phyloP scores from a whole-genome alignment of 208 protist species.

The Trypanosoma rangeli region DNA sequence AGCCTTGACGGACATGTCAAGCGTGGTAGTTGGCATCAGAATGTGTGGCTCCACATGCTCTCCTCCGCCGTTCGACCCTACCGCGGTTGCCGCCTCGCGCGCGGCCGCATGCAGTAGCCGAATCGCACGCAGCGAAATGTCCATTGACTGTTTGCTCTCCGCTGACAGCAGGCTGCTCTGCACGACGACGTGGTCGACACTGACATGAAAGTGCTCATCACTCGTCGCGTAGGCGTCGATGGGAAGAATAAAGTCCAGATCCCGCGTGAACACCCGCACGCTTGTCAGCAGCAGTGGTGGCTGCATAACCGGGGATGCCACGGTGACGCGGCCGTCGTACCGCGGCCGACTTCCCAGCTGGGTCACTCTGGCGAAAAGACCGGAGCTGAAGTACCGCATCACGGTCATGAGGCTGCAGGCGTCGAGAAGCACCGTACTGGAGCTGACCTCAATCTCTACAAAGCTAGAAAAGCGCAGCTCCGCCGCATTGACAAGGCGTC shows the following conservation, averaged over 20 bases:
- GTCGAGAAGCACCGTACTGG: conserved; percentile 68
- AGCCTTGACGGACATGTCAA: conserved; percentile 60
- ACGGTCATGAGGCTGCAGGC: conserved; percentile 71
- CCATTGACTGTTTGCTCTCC: conserved; percentile 61
- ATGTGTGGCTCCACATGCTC: conserved; percentile 2
- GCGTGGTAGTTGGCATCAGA: conserved; percentile 51
- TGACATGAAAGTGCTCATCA: conserved; percentile 44
- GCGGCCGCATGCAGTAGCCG: conserved; percentile 38
- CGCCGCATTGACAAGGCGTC: conserved; percentile 57
- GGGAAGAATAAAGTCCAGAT: conserved; percentile 62
- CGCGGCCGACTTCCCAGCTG: conserved; percentile 54
- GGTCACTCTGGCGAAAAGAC: conserved; percentile 64
- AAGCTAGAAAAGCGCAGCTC: conserved; percentile 79
- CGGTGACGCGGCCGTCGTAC: conserved; percentile 63
- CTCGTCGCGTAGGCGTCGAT: conserved; percentile 48
- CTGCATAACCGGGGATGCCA: conserved; percentile 29
- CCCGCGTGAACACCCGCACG: conserved; percentile 58
- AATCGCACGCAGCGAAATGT: conserved; percentile 67
- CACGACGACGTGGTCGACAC: conserved; percentile 52
- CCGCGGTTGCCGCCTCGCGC: not conserved
- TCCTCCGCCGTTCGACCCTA: not conserved
- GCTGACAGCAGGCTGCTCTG: conserved; percentile 66
- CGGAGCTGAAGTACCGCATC: conserved; percentile 66
- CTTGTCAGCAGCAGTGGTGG: conserved; percentile 70
- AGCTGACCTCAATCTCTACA: conserved; percentile 62